These are phyloP conservation scores for Polyporus arcularius DNA, from an alignment of 768 basidiomycete genomes.

Conservation along the genomic window DNA sequence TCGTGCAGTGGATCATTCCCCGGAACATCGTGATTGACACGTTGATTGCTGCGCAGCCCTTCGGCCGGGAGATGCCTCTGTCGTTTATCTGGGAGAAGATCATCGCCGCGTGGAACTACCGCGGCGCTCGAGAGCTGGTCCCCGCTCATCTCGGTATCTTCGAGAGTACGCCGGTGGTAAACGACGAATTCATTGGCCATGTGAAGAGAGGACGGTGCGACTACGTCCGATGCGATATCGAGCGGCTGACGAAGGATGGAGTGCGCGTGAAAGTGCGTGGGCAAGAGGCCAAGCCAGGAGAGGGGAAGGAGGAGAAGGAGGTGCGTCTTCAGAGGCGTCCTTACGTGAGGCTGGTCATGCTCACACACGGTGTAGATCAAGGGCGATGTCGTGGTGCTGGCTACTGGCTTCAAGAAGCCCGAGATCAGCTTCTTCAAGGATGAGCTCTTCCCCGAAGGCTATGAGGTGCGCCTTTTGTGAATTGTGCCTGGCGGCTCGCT, in stretches of 20 bases:
- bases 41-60: constrained; percentile 49
- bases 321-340: constrained; percentile 6
- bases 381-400: constrained; percentile 52
- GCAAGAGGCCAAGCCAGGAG: constrained; percentile 35
- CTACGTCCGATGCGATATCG: constrained; percentile 51
- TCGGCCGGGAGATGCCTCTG: constrained; percentile 53
- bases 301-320: constrained; percentile 33
- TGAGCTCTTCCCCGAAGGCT: constrained; percentile 52
- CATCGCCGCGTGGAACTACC: constrained; percentile 45
- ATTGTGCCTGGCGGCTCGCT: neutral
- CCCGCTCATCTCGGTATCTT: constrained; percentile 45
- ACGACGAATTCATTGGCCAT: constrained; percentile 50
- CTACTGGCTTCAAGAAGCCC: constrained; percentile 55
- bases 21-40: constrained; percentile 50
- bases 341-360: neutral
- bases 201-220: constrained; percentile 42
- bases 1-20: constrained; percentile 47
- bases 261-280: constrained; percentile 42
- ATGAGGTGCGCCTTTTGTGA: constrained; percentile 36
- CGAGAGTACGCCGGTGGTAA: constrained; percentile 52
- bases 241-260: constrained; percentile 38
- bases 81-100: constrained; percentile 53
- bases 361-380: constrained; percentile 27
- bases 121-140: constrained; percentile 45
- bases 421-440: constrained; percentile 45